Conservation (phyloP, 768 basidiomycete genomes). For the Paxillus rubicundulus region DNA sequence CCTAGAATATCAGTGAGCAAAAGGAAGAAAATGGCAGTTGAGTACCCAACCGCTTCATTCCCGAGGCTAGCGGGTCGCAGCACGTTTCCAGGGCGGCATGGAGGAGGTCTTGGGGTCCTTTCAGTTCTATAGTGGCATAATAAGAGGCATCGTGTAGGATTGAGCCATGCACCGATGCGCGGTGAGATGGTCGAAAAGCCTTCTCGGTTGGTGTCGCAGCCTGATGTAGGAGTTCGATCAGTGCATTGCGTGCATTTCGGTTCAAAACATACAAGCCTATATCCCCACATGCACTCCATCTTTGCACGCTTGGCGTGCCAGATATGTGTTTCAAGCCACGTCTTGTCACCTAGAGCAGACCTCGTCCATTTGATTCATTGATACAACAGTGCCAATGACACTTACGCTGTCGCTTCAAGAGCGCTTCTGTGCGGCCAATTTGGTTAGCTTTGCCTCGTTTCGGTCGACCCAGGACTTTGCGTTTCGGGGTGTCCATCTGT, state of each 20-base stretch:
- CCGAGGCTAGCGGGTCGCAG: constrained; percentile 68
- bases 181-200: constrained; percentile 85
- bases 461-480: constrained; percentile 44
- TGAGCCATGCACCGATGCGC: constrained; percentile 80
- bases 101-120: constrained; percentile 58
- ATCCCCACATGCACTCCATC: constrained; percentile 93
- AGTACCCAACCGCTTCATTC: constrained; percentile 52
- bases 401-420: constrained; percentile 74
- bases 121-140: constrained; percentile 69
- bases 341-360: constrained; percentile 62
- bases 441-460: constrained; percentile 64
- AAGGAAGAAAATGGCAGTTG: neutral
- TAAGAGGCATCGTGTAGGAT: constrained; percentile 93
- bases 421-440: constrained; percentile 53
- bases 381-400: constrained; percentile 1
- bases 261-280: constrained; percentile 60
- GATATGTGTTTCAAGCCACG: constrained; percentile 94
- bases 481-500: constrained; percentile 54
- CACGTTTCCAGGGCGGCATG: constrained; percentile 48
- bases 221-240: constrained; percentile 33
- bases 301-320: constrained; percentile 98
- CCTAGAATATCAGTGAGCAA: constrained; percentile 36
- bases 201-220: constrained; percentile 89
- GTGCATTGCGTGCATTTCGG: neutral
- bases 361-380: neutral